Evolutionary conservation across 139 green algal genomes (phyloP), one percentile per base, ranked within the genome.

Genomic region (Chlorella sorokiniana): DNA sequence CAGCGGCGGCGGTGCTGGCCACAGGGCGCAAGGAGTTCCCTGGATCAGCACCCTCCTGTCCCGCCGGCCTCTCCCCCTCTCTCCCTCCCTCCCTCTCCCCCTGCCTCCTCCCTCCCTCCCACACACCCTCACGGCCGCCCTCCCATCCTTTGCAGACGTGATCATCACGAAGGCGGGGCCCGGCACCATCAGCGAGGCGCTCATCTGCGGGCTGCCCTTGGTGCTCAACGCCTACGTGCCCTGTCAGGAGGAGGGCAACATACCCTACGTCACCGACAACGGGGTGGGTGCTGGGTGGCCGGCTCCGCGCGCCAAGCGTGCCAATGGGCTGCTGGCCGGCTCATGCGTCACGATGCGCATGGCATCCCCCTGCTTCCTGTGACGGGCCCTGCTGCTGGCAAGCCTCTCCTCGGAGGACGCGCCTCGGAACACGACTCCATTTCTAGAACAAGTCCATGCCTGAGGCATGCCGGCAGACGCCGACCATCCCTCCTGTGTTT

Each of bases 211-310:
- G 1, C 92, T 98, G 72, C 96, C 96, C 54, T 94, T 99, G 85
- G 88, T 99, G 56, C 91, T 99, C 67, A 99, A 99, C 77, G 95
- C 91, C 70, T 97, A 95, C 87, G 89, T 99, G 44, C 95, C 96
- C 16, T 97, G 96, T 76, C 94, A 99, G 93, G 96, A 99, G 86
- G 92, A 94, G 81, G 96, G 96, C 81, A 99, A 99, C 89, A 96
- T 99, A 62, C 92, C 94, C 0, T 98, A 94, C 81, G 96, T 99
- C n/a, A 78, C 95, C 14, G 91, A 88, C 2, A 88, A 85, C 64
- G 65, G 72, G 71, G 84, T 83, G 45, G n/a, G 79, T 62, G 27
- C 18, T 42, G 4, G 11, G 44, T 9, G 42, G 16, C 29, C n/a
- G 67, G 67, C 14, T 6, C 6, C 8, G 67, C n/a, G 38, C 8